Conservation (phyloP, 139 green algal genomes). For the Zygnema circumcarinatum region DNA sequence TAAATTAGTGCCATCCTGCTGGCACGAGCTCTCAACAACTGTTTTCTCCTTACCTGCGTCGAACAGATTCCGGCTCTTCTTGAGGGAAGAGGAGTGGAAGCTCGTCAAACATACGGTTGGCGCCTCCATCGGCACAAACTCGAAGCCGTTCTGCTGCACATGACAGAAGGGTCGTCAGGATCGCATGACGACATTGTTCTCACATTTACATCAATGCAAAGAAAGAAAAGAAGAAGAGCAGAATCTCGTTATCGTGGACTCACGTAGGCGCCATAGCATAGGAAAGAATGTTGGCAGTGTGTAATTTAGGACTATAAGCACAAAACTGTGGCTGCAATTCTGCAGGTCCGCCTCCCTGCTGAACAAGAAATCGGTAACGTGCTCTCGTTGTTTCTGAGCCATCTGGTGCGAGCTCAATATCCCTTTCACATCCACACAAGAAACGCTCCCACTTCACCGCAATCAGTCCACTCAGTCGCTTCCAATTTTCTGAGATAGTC, state of each 20-base stretch:
- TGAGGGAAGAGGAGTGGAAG: constrained; percentile 66
- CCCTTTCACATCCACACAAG: too few species aligned
- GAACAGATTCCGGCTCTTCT: constrained; percentile 17
- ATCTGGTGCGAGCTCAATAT: too few species aligned
- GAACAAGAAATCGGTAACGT: not conserved
- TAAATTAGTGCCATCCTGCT: too few species aligned
- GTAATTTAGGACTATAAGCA: constrained; percentile 38
- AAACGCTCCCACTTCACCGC: too few species aligned
- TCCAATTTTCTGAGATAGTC: too few species aligned
- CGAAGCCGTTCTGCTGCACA: constrained; percentile 67
- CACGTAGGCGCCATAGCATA: constrained; percentile 32
- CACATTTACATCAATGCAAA: not conserved
- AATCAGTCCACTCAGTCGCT: too few species aligned
- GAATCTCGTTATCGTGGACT: not conserved
- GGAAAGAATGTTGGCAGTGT: constrained; percentile 18
- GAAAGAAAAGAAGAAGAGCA: not conserved
- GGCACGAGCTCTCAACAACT: too few species aligned
- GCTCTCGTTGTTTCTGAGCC: not conserved
- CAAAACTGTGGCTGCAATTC: not conserved
- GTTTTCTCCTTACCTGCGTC: constrained; percentile 33
- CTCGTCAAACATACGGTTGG: constrained; percentile 87
- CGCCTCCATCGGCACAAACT: constrained; percentile 91
- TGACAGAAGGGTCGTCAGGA: too few species aligned
- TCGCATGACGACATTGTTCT: not conserved
- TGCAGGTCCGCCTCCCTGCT: not conserved